Evolutionary conservation across 805 yeast species (phyloP), one percentile per base, ranked within the genome.

Genomic region (Maudiozyma serrabonitensis): DNA sequence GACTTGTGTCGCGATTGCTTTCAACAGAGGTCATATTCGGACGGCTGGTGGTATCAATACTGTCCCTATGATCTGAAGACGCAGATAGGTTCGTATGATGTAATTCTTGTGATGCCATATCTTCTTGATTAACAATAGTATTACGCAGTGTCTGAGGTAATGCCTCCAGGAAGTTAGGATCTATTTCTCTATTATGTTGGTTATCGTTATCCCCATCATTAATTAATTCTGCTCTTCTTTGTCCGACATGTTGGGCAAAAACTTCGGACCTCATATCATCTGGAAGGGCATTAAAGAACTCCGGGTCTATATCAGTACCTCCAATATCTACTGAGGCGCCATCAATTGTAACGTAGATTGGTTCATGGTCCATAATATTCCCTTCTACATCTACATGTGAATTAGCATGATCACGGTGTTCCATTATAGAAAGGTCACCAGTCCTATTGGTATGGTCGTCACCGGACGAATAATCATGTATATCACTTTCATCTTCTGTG

Each of bases 191-290:
- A 0, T 79, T 72, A 35, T n/a, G 4, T 8, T 35, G 16, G 38
- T 15, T 16, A 35, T 35, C 15, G 38, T 15, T 16, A 15, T 35
- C 9, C 19, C 38, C 15, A 35, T 16, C 18, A 61, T 52, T 68
- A 41, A 66, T 60, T 13, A 68, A 62, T 69, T 71, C 79, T 42
- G 73, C 83, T 52, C 93, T 73, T 51, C 90, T 72, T 56, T 87
- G 93, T 41, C 89, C 71, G 6, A 88, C 71, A 59, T 89, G 95
- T 54, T 88, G 91, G 0, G 90, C 79, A 60, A 87, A 81, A 0
- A 89, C 97, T 60, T 90, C 96, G 54, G 88, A 95, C 46, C 96
- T 73, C 86, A 90, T 85, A 47, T 87, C 93, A 42, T 87, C 95
- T 0, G 97, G 97, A 37, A 90, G 73, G 0, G 96, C 96, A 57